A percentile compares a stretch with the other conserved stretches of the same genome.
phyloP scores from a whole-genome alignment of 2,329 filamentous ascomycete genomes.

The Microdochium nivale region DNA sequence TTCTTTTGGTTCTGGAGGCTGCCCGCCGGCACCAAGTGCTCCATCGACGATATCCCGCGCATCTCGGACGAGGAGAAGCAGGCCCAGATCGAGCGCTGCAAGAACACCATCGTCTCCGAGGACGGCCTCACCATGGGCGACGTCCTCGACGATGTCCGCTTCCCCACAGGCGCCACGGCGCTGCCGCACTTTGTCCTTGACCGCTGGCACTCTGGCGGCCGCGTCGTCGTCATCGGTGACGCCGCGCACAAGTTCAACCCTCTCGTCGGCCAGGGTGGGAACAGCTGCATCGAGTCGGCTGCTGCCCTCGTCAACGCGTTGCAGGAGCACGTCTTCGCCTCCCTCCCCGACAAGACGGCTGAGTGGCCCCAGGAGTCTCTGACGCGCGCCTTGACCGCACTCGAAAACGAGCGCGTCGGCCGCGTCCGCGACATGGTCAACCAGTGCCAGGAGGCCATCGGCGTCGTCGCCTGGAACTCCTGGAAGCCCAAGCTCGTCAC shows the following conservation, averaged over 20 bases:
- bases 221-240: slow-evolving; percentile 1
- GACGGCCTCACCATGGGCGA: not conserved
- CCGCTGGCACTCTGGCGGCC: not conserved
- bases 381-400: not conserved
- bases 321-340: not conserved
- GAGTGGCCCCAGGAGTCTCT: not conserved
- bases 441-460: slow-evolving; percentile 1
- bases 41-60: not conserved
- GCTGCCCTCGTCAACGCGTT: slow-evolving; percentile 1
- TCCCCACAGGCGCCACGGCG: not conserved
- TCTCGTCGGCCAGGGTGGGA: slow-evolving; percentile 1
- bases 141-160: not conserved
- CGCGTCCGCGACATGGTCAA: slow-evolving; percentile 1
- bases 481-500: not conserved
- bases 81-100: not conserved
- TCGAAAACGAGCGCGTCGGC: not conserved
- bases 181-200: slow-evolving; percentile 3
- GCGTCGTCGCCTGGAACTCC: not conserved
- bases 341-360: not conserved
- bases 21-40: not conserved
- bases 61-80: slow-evolving; percentile 1
- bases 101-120: not conserved
- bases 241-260: slow-evolving; percentile 3
- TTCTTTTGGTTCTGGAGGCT: slow-evolving; percentile 2
- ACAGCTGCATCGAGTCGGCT: slow-evolving; percentile 1